Evolutionary conservation across 768 basidiomycete genomes (phyloP).

Genomic region (Lactifluus echinatus): DNA sequence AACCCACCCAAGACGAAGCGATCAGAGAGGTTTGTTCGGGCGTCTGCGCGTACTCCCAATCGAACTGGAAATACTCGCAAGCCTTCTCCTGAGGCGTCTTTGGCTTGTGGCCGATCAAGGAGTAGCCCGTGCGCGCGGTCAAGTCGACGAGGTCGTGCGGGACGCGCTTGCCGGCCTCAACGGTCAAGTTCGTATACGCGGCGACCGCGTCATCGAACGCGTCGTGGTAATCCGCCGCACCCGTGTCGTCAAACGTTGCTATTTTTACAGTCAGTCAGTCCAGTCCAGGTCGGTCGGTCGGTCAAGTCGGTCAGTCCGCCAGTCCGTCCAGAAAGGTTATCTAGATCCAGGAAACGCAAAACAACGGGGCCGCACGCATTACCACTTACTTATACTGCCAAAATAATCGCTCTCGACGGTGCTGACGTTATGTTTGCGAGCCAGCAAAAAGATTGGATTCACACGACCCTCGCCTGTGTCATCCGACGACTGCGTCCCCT

Average conservation of each 20-base stretch:
- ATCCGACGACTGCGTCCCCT: slow-evolving; percentile 36
- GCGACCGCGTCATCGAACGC: slow-evolving; percentile 34
- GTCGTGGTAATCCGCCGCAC: slow-evolving; percentile 38
- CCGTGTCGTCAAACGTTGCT: slow-evolving; percentile 47
- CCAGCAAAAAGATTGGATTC: slow-evolving; percentile 50
- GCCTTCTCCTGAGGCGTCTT: slow-evolving; percentile 38
- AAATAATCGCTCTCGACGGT: slow-evolving; percentile 33
- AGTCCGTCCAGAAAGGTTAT: no score
- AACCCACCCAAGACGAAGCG: slow-evolving; percentile 53
- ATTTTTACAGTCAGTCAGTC: no score
- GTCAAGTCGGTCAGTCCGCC: no score
- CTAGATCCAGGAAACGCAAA: no score
- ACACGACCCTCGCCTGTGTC: slow-evolving; percentile 36
- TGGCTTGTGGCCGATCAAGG: slow-evolving; percentile 38
- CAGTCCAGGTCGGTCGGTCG: no score
- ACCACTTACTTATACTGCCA: slow-evolving; percentile 25
- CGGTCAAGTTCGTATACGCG: slow-evolving; percentile 32
- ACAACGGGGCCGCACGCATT: no score
- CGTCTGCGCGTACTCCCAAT: slow-evolving; percentile 44
- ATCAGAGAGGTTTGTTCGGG: slow-evolving; percentile 51
- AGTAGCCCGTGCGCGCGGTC: slow-evolving; percentile 42
- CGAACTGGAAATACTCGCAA: slow-evolving; percentile 48
- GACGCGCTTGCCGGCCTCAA: slow-evolving; percentile 37
- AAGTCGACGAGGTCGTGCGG: slow-evolving; percentile 36
- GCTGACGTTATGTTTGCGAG: slow-evolving; percentile 40